Conservation (phyloP, 129 eudicot genomes). For the Erigeron canadensis region DNA sequence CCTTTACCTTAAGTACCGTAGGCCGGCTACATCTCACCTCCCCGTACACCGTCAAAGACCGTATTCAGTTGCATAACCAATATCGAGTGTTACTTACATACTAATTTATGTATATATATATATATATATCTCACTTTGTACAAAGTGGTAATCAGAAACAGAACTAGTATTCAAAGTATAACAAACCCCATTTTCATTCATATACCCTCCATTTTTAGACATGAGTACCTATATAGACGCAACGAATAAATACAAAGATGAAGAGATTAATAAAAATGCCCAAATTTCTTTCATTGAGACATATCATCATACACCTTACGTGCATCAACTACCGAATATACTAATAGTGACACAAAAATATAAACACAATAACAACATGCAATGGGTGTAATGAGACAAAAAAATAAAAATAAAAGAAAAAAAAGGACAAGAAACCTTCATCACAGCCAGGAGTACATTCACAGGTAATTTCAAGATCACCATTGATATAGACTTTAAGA, state of each 20-base stretch:
- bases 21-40: too few species aligned
- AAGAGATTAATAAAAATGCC: neutral
- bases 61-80: too few species aligned
- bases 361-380: constrained; percentile 27
- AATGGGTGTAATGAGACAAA: neutral
- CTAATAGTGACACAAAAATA: neutral
- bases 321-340: constrained; percentile 14
- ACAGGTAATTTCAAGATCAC: constrained; percentile 64
- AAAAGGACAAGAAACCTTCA: constrained; percentile 43
- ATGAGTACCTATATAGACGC: too few species aligned
- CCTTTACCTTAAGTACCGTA: too few species aligned
- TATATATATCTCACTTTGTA: too few species aligned
- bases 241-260: neutral
- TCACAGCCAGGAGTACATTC: constrained; percentile 77
- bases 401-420: neutral
- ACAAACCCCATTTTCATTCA: too few species aligned
- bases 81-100: too few species aligned
- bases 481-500: constrained; percentile 69
- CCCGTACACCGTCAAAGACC: too few species aligned
- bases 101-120: too few species aligned
- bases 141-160: too few species aligned
- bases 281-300: constrained; percentile 31
- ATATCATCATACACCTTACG: constrained; percentile 48
- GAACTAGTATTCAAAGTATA: too few species aligned
- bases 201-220: too few species aligned